phyloP scores from a whole-genome alignment of 495 filamentous ascomycete species.

The Penicillium canariense region DNA sequence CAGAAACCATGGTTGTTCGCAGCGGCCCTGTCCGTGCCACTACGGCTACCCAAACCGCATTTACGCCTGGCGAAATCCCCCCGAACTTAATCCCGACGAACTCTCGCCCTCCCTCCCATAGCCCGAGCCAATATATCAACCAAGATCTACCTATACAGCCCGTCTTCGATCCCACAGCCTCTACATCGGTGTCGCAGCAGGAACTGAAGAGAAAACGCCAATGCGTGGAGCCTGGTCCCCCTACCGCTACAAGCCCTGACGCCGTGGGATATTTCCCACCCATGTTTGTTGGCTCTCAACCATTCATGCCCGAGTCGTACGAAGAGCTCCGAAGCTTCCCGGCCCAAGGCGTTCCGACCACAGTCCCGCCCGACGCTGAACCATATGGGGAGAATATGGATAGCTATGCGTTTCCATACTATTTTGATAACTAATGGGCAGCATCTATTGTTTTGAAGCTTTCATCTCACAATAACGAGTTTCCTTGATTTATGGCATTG shows the following conservation, averaged over 20 bases:
- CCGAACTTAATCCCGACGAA: constrained; percentile 4
- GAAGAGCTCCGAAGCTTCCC: constrained; percentile 13
- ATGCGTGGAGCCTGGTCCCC: constrained; percentile 11
- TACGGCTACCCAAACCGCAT: constrained; percentile 2
- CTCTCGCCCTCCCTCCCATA: constrained; percentile 1
- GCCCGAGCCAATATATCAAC: constrained; percentile 11
- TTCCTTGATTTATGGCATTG: constrained; percentile 6
- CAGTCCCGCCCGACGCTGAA: constrained; percentile 12
- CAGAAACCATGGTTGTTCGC: constrained; percentile 6
- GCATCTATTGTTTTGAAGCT: background rate
- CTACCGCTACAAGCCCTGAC: constrained; percentile 18
- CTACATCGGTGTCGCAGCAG: constrained; percentile 9
- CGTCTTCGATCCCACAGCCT: background rate
- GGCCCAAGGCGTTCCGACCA: constrained; percentile 6
- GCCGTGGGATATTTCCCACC: constrained; percentile 18
- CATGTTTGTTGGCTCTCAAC: constrained; percentile 14
- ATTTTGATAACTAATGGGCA: constrained; percentile 23
- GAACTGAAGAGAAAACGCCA: constrained; percentile 27
- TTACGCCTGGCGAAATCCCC: background rate
- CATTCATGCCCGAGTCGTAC: constrained; percentile 25
- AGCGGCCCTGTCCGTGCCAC: background rate
- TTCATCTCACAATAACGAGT: constrained; percentile 17
- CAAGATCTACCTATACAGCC: constrained; percentile 14
- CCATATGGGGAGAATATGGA: constrained; percentile 19
- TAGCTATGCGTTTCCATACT: constrained; percentile 29